Evolutionary conservation across 2,329 filamentous ascomycete genomes (phyloP), one percentile per base, ranked within the genome.

Genomic region (Scedosporium aurantiacum): DNA sequence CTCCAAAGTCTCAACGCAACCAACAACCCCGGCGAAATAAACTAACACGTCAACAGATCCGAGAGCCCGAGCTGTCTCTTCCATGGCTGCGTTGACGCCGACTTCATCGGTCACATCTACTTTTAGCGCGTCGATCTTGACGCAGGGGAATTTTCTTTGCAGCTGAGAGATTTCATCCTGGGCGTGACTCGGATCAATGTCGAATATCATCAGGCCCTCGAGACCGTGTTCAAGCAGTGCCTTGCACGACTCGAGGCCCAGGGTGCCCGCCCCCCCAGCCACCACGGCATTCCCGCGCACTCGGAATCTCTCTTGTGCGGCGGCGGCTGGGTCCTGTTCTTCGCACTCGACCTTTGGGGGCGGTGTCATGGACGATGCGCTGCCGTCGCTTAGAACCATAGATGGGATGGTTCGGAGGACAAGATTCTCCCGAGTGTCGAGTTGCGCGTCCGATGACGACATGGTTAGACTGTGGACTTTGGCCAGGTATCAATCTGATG

Each of bases 21-120:
- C 88, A 65, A 88, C 88, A 65, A 92, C 90, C 70, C 89, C 88
- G 55, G 89, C 89, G 57, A 87, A 86, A 77, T 90, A 91, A 76
- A 92, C 81, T n/a, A 92, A 78, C 37, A 90, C 84, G 68, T 92
- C 86, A 12, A 89, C 82, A 10, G 81, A 77, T 60, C 89, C 89
- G 67, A 86, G 88, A 64, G 85, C 78, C 63, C 84, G 78, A 52
- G 84, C 82, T 47, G 89, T 83, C 62, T 83, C 80, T 65, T 84
- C 79, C 60, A 91, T 85, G 23, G 87, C 86, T 60, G 85, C 82
- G 67, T 85, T 82, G 72, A 91, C 88, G 65, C 84, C 86, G 52
- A 78, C 79, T 10, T 82, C 85, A 66, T 91, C 86, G 68, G 88
- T 86, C 37, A 92, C 87, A 67, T 91, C 88, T 55, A 91, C 87